phyloP scores from a whole-genome alignment of 257 asterid species.

The Fraxinus quadrangulata region DNA sequence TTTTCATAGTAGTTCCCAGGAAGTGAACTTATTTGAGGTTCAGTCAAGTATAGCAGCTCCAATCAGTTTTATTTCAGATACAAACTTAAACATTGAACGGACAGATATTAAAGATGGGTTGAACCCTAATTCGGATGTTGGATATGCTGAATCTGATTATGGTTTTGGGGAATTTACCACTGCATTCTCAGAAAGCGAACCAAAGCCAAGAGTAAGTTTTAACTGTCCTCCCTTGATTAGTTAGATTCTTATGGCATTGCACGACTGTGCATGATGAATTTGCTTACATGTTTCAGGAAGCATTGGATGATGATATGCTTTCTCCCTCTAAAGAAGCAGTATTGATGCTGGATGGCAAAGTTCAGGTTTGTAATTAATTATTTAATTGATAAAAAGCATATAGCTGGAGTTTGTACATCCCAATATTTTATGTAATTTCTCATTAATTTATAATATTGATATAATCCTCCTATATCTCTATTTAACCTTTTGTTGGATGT shows the following conservation, averaged over 20 bases:
- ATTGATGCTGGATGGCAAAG: constrained; percentile 26
- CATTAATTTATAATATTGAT: background rate
- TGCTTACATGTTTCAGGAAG: constrained; percentile 37
- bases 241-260: background rate
- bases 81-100: constrained; percentile 32
- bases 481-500: background rate
- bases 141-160: constrained; percentile 47
- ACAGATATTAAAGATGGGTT: constrained; percentile 26
- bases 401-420: background rate
- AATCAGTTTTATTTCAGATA: constrained; percentile 34
- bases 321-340: constrained; percentile 25
- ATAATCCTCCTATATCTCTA: background rate
- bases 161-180: constrained; percentile 68
- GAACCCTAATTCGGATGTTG: constrained; percentile 34
- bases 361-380: constrained; percentile 31
- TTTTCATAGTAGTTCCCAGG: constrained; percentile 36
- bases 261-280: constrained; percentile 15
- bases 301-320: constrained; percentile 23
- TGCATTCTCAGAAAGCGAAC: constrained; percentile 51
- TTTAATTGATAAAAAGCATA: constrained; percentile 5
- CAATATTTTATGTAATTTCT: background rate
- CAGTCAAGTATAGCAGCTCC: constrained; percentile 35
- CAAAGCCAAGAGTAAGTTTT: constrained; percentile 43
- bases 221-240: constrained; percentile 1
- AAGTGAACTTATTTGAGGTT: constrained; percentile 36